Evolutionary conservation across 441 rosid species (phyloP).

Genomic region (Isatis lusitanica): DNA sequence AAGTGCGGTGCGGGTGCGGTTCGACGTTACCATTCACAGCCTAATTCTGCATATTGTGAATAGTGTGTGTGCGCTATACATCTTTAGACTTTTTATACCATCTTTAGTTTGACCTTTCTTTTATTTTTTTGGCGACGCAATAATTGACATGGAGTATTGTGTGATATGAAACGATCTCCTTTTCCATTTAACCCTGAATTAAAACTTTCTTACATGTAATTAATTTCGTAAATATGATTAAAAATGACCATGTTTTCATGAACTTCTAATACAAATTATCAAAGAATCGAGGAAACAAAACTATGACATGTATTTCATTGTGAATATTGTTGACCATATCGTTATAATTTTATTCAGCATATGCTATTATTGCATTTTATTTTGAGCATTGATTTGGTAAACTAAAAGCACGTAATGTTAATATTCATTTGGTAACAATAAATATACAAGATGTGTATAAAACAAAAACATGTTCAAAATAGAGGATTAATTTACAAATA

Average conservation of each 20-base stretch:
- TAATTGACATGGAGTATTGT: constrained; percentile 21
- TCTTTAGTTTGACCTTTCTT: constrained; percentile 22
- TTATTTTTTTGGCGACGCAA: constrained; percentile 16
- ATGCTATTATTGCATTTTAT: no score
- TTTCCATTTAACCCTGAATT: not conserved
- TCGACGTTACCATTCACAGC: no score
- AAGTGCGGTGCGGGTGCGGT: no score
- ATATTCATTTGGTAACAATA: no score
- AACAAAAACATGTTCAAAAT: no score
- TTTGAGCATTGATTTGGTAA: no score
- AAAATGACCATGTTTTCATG: not conserved
- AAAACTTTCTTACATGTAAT: not conserved
- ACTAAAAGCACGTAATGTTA: no score
- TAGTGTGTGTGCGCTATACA: not conserved
- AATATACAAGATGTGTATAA: no score
- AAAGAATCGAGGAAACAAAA: not conserved
- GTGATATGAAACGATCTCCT: not conserved
- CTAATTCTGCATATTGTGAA: not conserved
- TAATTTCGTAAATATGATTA: not conserved
- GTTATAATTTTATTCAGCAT: no score
- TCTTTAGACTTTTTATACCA: constrained; percentile 11
- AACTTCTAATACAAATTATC: not conserved
- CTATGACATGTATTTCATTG: not conserved
- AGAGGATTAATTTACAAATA: no score
- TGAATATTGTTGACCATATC: no score